phyloP scores from a whole-genome alignment of 73 alveolate species.

The Paraurostyla sp. region DNA sequence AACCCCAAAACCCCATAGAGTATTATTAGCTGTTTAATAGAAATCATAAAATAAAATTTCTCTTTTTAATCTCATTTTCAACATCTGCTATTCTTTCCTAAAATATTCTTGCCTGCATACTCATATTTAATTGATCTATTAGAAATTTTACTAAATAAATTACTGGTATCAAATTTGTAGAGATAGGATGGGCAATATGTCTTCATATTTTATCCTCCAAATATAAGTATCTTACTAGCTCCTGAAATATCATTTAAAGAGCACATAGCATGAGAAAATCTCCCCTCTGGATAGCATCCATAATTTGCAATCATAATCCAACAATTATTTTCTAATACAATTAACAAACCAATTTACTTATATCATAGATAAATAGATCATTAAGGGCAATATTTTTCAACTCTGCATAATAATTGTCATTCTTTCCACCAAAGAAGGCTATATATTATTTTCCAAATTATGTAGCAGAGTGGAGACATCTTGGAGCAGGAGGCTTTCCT shows the following conservation, averaged over 20 bases:
- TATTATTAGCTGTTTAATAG: too few relatives aligned
- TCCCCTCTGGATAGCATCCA: conserved; percentile 61
- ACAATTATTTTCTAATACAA: not conserved
- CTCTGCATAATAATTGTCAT: not conserved
- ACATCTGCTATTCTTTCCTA: conserved; percentile 20
- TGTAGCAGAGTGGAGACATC: conserved; percentile 31
- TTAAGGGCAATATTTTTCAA: conserved; percentile 15
- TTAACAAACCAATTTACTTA: not conserved
- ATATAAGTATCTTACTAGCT: not conserved
- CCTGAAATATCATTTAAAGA: conserved; percentile 14
- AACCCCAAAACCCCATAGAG: too few relatives aligned
- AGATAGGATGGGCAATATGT: conserved; percentile 25
- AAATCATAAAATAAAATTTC: not conserved
- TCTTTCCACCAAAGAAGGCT: conserved; percentile 37
- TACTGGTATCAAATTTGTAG: conserved; percentile 38
- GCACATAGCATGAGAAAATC: conserved; percentile 55
- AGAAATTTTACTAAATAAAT: not conserved
- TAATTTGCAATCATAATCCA: conserved; percentile 27
- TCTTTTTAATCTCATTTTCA: conserved; percentile 3
- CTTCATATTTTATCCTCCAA: conserved; percentile 55
- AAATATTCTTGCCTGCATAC: not conserved
- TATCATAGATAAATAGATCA: conserved; percentile 37
- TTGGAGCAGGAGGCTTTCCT: conserved; percentile 34
- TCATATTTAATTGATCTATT: conserved; percentile 36
- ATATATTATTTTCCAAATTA: not conserved